phyloP scores from a whole-genome alignment of 495 filamentous ascomycete genomes.

The Penicillium pulvis region DNA sequence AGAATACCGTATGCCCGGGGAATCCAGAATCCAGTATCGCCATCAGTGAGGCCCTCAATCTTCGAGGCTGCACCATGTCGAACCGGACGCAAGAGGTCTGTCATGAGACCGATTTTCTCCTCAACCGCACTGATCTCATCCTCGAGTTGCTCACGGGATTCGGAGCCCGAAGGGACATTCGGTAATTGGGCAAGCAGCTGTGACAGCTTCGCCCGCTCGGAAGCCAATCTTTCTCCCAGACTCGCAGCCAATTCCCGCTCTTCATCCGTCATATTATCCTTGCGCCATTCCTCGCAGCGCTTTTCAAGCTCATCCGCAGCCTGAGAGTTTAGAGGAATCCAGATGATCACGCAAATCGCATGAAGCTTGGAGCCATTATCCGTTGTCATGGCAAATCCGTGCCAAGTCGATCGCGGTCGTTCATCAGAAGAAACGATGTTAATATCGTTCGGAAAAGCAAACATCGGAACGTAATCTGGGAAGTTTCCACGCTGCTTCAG shows the following conservation, averaged over 20 bases:
- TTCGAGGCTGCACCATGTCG: constrained; percentile 93
- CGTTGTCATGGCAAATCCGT: constrained; percentile 97
- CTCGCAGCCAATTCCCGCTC: constrained; percentile 93
- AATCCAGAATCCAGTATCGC: constrained; percentile 96
- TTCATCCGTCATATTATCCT: constrained; percentile 93
- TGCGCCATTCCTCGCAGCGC: constrained; percentile 90
- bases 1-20: constrained; percentile 92
- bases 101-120: constrained; percentile 96
- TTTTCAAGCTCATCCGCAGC: constrained; percentile 88
- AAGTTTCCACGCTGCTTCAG: constrained; percentile 79
- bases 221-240: constrained; percentile 85
- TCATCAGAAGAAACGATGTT: constrained; percentile 95
- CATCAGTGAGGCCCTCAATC: constrained; percentile 94
- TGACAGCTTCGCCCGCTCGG: constrained; percentile 86
- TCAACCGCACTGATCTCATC: constrained; percentile 95
- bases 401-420: constrained; percentile 91
- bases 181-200: constrained; percentile 82
- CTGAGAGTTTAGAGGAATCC: constrained; percentile 81
- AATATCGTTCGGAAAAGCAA: constrained; percentile 97
- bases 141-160: constrained; percentile 78
- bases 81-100: constrained; percentile 89
- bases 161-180: constrained; percentile 74
- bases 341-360: constrained; percentile 87
- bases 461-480: constrained; percentile 98
- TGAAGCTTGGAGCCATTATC: constrained; percentile 89